These are phyloP conservation scores for Aspergillus sp. DNA, from an alignment of 2,329 filamentous ascomycete genomes.

Conservation along the genomic window DNA sequence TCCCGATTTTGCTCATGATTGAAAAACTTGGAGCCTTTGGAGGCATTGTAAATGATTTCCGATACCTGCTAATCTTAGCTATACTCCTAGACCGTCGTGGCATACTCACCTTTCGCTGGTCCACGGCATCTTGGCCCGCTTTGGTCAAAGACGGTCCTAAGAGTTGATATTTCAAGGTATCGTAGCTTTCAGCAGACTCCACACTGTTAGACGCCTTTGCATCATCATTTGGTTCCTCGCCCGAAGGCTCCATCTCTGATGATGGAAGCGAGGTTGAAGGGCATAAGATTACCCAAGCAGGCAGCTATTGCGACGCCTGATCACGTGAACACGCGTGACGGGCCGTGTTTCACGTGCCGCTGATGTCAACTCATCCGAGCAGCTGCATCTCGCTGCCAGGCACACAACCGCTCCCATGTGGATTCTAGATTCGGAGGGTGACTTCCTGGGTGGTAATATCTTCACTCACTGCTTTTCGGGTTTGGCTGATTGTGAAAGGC, in stretches of 20 bases:
- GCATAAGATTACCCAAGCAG: conserved; percentile 21
- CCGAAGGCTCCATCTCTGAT: conserved; percentile 25
- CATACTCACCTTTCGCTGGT: conserved; percentile 73
- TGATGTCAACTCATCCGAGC: conserved; percentile 1
- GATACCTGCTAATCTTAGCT: conserved; percentile 63
- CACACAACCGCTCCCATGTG: conserved; percentile 54
- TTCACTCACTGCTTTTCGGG: conserved; percentile 22
- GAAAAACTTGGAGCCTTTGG: conserved; percentile 95
- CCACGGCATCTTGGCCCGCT: conserved; percentile 88
- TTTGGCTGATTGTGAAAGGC: conserved; percentile 45
- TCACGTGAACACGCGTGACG: conserved; percentile 44
- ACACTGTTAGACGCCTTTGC: conserved; percentile 6
- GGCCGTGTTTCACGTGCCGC: conserved; percentile 26
- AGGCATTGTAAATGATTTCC: conserved; percentile 95
- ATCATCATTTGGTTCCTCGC: conserved; percentile 18
- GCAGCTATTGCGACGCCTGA: conserved; percentile 30
- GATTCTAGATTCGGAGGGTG: conserved; percentile 59
- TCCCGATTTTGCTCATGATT: conserved; percentile 84
- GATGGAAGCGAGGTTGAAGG: not conserved
- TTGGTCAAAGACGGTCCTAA: conserved; percentile 91
- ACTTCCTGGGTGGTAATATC: conserved; percentile 52
- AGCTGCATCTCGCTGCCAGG: not conserved
- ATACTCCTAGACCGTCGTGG: not conserved
- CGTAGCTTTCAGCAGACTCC: conserved; percentile 39
- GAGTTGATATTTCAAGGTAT: conserved; percentile 83